Evolutionary conservation across 768 basidiomycete species (phyloP).

Genomic region (Suillus luteus): DNA sequence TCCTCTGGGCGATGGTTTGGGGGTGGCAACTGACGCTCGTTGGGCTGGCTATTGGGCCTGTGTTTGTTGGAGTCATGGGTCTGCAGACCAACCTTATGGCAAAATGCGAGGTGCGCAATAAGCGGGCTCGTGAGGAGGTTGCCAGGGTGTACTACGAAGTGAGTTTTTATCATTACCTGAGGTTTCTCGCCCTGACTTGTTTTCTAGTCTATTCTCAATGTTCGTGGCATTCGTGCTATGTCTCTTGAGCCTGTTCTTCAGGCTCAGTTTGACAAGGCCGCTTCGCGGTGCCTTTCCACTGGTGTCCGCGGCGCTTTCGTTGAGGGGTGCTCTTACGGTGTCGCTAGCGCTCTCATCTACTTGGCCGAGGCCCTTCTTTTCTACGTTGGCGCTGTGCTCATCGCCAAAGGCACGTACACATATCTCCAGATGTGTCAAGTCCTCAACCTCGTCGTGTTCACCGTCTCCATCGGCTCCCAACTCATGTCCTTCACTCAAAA

Average conservation of each 20-base stretch:
- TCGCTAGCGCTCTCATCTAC: constrained; percentile 83
- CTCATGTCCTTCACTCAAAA: constrained; percentile 87
- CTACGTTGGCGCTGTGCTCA: constrained; percentile 86
- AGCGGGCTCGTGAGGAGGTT: constrained; percentile 83
- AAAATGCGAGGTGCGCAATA: constrained; percentile 76
- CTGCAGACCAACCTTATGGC: constrained; percentile 73
- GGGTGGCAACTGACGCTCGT: constrained; percentile 95
- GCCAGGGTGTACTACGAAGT: constrained; percentile 86
- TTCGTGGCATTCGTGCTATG: constrained; percentile 88
- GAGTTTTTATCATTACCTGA: constrained; percentile 29
- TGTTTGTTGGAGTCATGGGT: constrained; percentile 76
- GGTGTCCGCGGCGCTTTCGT: constrained; percentile 85
- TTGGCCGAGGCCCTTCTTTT: constrained; percentile 89
- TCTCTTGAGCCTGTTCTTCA: constrained; percentile 74
- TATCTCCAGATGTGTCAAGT: constrained; percentile 91
- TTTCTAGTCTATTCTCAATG: constrained; percentile 69
- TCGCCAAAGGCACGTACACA: constrained; percentile 76
- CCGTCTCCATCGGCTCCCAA: constrained; percentile 88
- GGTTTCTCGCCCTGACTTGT: constrained; percentile 7
- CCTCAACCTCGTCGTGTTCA: constrained; percentile 89
- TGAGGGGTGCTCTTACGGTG: constrained; percentile 81
- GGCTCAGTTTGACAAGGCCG: constrained; percentile 65
- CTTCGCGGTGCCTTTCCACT: constrained; percentile 57
- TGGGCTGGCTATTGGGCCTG: constrained; percentile 82
- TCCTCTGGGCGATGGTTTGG: constrained; percentile 84